Percentiles rank a stretch among this genome's conserved stretches.
phyloP scores from a whole-genome alignment of 257 asterid genomes.

The Ehretia macrophylla region DNA sequence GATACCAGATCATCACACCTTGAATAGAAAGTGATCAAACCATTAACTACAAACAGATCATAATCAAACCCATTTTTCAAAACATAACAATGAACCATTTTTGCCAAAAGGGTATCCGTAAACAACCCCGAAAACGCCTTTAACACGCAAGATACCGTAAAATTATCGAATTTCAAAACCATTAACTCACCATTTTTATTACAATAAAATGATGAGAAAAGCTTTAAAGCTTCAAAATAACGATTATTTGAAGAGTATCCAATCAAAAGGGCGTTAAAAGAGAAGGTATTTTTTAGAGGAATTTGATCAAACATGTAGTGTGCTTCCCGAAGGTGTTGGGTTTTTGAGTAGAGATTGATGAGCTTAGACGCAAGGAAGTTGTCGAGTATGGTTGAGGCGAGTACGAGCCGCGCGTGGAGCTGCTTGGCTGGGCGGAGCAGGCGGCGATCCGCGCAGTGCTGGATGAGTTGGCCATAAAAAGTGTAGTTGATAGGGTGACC shows the following conservation, averaged over 20 bases:
- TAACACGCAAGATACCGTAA: slow-evolving; percentile 64
- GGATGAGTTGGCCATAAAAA: slow-evolving; percentile 55
- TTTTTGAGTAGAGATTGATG: slow-evolving; percentile 50
- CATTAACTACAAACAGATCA: slow-evolving; percentile 64
- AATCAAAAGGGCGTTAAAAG: slow-evolving; percentile 77
- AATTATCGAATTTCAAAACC: slow-evolving; percentile 51
- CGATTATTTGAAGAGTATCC: slow-evolving; percentile 41
- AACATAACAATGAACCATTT: slow-evolving; percentile 57
- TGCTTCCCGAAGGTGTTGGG: slow-evolving; percentile 35
- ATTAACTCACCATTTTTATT: slow-evolving; percentile 17
- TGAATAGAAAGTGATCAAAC: slow-evolving; percentile 68
- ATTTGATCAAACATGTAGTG: slow-evolving; percentile 80
- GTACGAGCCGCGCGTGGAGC: slow-evolving; percentile 62
- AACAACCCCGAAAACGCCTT: slow-evolving; percentile 66
- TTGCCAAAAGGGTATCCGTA: slow-evolving; percentile 17
- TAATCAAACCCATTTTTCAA: slow-evolving; percentile 52
- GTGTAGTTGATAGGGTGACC: slow-evolving; percentile 36
- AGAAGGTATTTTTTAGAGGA: slow-evolving; percentile 55
- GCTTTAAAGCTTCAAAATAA: slow-evolving; percentile 41
- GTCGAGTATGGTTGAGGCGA: slow-evolving; percentile 45
- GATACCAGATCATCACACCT: slow-evolving; percentile 60
- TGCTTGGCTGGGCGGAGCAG: slow-evolving; percentile 63
- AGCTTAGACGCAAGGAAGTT: slow-evolving; percentile 82
- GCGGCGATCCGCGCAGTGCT: slow-evolving; percentile 54
- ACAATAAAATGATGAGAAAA: slow-evolving; percentile 30